phyloP scores from a whole-genome alignment of 2,329 filamentous ascomycete species.

The Penicillium paneum region DNA sequence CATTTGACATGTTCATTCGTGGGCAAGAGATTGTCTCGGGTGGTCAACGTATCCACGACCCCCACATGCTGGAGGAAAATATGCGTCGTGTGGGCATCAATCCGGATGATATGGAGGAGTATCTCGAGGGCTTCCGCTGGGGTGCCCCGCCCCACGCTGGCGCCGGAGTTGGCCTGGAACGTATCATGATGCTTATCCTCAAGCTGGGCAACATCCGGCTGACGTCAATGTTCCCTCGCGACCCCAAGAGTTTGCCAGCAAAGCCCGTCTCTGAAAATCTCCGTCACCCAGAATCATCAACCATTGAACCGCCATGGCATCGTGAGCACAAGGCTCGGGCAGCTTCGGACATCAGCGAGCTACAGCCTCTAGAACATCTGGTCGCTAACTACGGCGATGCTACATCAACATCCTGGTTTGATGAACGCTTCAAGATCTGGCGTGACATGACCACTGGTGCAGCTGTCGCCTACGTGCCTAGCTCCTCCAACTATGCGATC shows the following conservation, averaged over 20 bases:
- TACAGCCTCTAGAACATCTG: constrained; percentile 77
- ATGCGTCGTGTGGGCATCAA: constrained; percentile 74
- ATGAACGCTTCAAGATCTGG: constrained; percentile 85
- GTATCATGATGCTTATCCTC: constrained; percentile 80
- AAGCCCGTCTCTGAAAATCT: constrained; percentile 61
- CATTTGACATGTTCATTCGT: constrained; percentile 91
- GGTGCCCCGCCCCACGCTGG: constrained; percentile 86
- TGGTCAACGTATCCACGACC: constrained; percentile 87
- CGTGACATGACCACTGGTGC: constrained; percentile 75
- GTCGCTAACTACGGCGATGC: constrained; percentile 95
- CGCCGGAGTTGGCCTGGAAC: constrained; percentile 84
- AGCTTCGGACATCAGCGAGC: constrained; percentile 49
- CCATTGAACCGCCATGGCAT: constrained; percentile 65
- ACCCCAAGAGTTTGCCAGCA: constrained; percentile 79
- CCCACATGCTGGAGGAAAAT: constrained; percentile 68
- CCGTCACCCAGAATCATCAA: constrained; percentile 85
- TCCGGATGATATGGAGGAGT: constrained; percentile 82
- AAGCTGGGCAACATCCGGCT: constrained; percentile 86
- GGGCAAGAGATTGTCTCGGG: constrained; percentile 91
- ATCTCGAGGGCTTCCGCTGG: constrained; percentile 82
- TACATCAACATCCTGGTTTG: constrained; percentile 89
- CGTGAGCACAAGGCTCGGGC: constrained; percentile 38
- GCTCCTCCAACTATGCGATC: constrained; percentile 70
- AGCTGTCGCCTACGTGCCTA: constrained; percentile 76
- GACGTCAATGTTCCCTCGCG: constrained; percentile 80